These are phyloP conservation scores for Echium plantagineum DNA, from an alignment of 257 asterid species.

Conservation along the genomic window DNA sequence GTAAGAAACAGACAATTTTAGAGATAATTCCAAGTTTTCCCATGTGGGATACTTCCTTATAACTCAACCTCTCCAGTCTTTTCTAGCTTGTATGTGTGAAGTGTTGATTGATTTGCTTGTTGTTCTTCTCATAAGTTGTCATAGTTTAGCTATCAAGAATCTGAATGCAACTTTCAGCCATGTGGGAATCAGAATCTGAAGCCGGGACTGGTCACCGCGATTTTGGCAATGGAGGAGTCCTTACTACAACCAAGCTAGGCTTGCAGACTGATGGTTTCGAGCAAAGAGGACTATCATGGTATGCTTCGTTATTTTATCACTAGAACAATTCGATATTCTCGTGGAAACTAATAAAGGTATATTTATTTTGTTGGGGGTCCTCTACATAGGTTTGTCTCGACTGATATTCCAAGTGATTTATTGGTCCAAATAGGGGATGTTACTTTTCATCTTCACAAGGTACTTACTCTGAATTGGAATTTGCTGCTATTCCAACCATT, in stretches of 20 bases:
- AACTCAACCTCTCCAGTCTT: conserved; percentile 15
- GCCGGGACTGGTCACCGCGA: conserved; percentile 38
- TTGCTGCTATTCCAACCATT: neutral
- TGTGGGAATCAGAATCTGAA: conserved; percentile 92
- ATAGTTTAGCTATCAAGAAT: conserved; percentile 2
- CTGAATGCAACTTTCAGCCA: conserved; percentile 15
- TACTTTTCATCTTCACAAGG: conserved; percentile 89
- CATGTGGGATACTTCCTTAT: conserved; percentile 53
- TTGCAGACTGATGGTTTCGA: conserved; percentile 74
- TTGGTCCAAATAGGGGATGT: conserved; percentile 71
- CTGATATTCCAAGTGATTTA: conserved; percentile 89
- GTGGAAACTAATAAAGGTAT: neutral
- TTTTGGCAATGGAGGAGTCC: conserved; percentile 61
- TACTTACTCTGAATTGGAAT: conserved; percentile 12
- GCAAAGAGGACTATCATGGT: conserved; percentile 89
- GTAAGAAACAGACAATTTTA: conserved; percentile 44
- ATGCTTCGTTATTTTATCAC: conserved; percentile 5
- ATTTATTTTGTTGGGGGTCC: neutral
- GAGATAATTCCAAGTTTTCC: conserved; percentile 57
- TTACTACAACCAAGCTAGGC: conserved; percentile 40
- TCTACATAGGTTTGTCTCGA: conserved; percentile 59
- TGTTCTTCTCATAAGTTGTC: neutral
- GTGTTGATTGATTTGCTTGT: conserved; percentile 1
- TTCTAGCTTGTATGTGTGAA: conserved; percentile 2
- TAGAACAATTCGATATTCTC: too few species aligned